Conservation (phyloP, 163 green algal species). For the Prototheca cutis region DNA sequence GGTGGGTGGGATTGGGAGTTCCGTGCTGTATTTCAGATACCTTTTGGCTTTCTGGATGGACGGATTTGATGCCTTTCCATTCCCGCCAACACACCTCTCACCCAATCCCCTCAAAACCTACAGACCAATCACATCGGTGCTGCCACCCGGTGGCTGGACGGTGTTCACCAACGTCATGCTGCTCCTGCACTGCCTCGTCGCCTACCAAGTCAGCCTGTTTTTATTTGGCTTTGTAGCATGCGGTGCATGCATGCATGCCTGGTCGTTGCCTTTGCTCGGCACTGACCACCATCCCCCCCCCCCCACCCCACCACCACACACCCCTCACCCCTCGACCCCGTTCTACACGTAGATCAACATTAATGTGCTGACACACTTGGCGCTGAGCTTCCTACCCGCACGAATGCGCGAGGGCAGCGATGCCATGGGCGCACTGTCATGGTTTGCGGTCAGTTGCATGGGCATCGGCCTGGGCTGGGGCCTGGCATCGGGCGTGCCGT, state of each 20-base stretch:
- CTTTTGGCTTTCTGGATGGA: too few species aligned
- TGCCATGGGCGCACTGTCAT: too few species aligned
- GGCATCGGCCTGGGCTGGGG: slow-evolving; percentile 1
- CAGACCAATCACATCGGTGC: slow-evolving; percentile 26
- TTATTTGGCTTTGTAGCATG: too few species aligned
- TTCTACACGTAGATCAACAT: slow-evolving; percentile 30
- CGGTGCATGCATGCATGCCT: neutral
- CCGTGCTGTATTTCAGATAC: too few species aligned
- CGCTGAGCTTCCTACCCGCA: slow-evolving; percentile 2
- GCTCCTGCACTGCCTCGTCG: slow-evolving; percentile 38
- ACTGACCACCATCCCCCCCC: neutral
- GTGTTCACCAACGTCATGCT: slow-evolving; percentile 26
- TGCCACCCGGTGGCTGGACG: slow-evolving; percentile 20
- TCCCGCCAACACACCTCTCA: too few species aligned
- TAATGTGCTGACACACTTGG: slow-evolving; percentile 19
- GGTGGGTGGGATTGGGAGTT: too few species aligned
- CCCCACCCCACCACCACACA: neutral
- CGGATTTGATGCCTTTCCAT: too few species aligned
- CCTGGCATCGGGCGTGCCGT: slow-evolving; percentile 8
- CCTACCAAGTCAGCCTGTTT: slow-evolving; percentile 24
- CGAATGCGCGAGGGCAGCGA: neutral
- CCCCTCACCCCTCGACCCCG: neutral
- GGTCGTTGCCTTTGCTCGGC: neutral
- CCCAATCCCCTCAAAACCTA: neutral
- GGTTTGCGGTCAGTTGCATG: slow-evolving; percentile 1